Percentiles rank a stretch among this genome's conserved stretches.
These are phyloP conservation scores for Mucor ambiguus DNA, from an alignment of 371 early-diverging fungal species.

Conservation along the genomic window DNA sequence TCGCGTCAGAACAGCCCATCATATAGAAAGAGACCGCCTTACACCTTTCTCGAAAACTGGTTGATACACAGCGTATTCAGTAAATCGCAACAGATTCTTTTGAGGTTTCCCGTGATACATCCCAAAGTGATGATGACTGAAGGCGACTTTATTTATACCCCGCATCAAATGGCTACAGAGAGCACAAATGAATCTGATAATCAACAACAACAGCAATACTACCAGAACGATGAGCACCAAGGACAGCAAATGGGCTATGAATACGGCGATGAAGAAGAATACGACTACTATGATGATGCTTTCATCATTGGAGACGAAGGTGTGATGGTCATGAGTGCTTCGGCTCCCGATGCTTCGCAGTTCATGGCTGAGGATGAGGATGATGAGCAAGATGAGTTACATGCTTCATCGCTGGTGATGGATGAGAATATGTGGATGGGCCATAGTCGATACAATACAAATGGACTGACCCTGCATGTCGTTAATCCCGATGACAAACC, in stretches of 20 bases:
- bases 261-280: slow-evolving; percentile 27
- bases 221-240: not conserved
- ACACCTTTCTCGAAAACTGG: slow-evolving; percentile 50
- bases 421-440: slow-evolving; percentile 55
- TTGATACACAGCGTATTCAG: slow-evolving; percentile 49
- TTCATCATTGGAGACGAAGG: slow-evolving; percentile 35
- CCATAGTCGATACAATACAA: slow-evolving; percentile 27
- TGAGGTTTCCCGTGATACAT: slow-evolving; percentile 39
- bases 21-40: slow-evolving; percentile 42
- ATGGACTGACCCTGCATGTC: slow-evolving; percentile 24
- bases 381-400: not conserved
- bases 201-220: slow-evolving; percentile 1
- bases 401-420: slow-evolving; percentile 25
- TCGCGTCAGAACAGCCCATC: slow-evolving; percentile 47
- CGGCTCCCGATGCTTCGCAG: slow-evolving; percentile 28
- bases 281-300: slow-evolving; percentile 31
- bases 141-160: slow-evolving; percentile 54
- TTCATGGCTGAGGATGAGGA: slow-evolving; percentile 18
- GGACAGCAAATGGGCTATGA: slow-evolving; percentile 18
- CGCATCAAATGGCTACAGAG: slow-evolving; percentile 48
- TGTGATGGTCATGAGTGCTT: slow-evolving; percentile 33
- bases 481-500: slow-evolving; percentile 26
- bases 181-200: slow-evolving; percentile 45
- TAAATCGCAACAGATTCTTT: slow-evolving; percentile 51
- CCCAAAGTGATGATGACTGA: slow-evolving; percentile 46